Base-by-base conservation (phyloP, 108 stramenopile species). In the Epithemia pelagica region DNA sequence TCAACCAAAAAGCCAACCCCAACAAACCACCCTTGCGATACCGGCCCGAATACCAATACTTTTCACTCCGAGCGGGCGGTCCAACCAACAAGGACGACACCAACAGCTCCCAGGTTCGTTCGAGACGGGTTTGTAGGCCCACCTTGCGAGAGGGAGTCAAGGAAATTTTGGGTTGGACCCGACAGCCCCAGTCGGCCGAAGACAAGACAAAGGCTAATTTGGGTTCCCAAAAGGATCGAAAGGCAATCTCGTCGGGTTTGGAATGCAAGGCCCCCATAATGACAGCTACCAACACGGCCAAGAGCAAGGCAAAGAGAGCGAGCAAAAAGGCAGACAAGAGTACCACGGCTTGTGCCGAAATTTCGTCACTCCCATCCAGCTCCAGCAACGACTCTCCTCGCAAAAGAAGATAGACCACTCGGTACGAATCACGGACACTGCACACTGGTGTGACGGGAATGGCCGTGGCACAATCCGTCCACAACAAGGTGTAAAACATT, bases 401-500 rank as follows among this genome's bases (percentile, higher is more conserved):
- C 22, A 78, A 23, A 31, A 77, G 56, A 58, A 32, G 37, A 52
- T 82, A 82, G 0, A 78, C 69, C 27, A 71, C 27, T 10, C 59
- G 62, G 52, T 74, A 82, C 21, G 74, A 54, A 22, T 74, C 77
- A 24, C 53, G 59, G 24, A 73, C 27, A n/a, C 61, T 71, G 69
- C 81, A 82, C 27, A 65, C 68, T 1, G 70, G 27, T 26, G 32
- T 58, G 7, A 20, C 64, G 8, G 24, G 23, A 21, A 58, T 37
- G 15, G 67, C 75, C 10, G 64, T 55, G 7, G 19, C 22, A 52
- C 81, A 82, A 28, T 74, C 68, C 28, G 2, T 30, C 51, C 31
- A 82, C 26, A 77, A 81, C 1, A 77, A 19, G 7, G 79, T 75
- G 52, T 62, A 66, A 55, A 80, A 84, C 79, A 84, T 81, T 67